Percentiles rank a stretch among this genome's conserved stretches.
Conservation (phyloP, 768 basidiomycete species). For the Butyriboletus loyo region DNA sequence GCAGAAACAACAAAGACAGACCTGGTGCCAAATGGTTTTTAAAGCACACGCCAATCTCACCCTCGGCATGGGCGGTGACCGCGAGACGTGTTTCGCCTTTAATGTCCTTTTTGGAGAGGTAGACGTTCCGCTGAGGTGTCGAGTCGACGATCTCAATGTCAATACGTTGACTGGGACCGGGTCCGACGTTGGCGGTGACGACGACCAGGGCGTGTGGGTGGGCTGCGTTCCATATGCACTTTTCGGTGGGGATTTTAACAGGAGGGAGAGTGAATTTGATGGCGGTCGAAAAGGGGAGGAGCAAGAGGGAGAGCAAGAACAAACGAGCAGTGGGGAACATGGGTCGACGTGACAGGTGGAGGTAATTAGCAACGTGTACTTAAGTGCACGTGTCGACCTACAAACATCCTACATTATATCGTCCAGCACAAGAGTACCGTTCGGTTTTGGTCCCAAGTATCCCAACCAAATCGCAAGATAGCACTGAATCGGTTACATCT, state of each 20-base stretch:
- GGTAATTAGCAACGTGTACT: constrained; percentile 2
- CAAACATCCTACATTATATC: background rate
- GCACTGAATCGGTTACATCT: no score
- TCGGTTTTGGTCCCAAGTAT: no score
- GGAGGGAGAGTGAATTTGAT: constrained; percentile 86
- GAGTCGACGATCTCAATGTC: constrained; percentile 96
- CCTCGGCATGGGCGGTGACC: constrained; percentile 89
- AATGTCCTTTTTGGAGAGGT: constrained; percentile 84
- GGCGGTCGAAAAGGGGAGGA: constrained; percentile 40
- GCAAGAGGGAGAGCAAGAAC: background rate
- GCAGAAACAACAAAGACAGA: constrained; percentile 26
- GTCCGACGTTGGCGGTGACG: constrained; percentile 89
- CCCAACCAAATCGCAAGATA: no score
- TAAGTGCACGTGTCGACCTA: background rate
- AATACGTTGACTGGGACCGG: constrained; percentile 72
- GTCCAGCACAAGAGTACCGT: no score
- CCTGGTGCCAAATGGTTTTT: constrained; percentile 74
- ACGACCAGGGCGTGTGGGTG: constrained; percentile 87
- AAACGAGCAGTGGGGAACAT: constrained; percentile 2
- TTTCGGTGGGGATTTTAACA: constrained; percentile 65
- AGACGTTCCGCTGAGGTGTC: constrained; percentile 79
- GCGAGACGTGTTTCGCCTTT: constrained; percentile 91
- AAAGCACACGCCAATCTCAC: constrained; percentile 95
- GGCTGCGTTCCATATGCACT: constrained; percentile 96
- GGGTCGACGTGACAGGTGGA: background rate